Base-by-base conservation (phyloP, 306 rosid genomes). In the Acacia crassicarpa region DNA sequence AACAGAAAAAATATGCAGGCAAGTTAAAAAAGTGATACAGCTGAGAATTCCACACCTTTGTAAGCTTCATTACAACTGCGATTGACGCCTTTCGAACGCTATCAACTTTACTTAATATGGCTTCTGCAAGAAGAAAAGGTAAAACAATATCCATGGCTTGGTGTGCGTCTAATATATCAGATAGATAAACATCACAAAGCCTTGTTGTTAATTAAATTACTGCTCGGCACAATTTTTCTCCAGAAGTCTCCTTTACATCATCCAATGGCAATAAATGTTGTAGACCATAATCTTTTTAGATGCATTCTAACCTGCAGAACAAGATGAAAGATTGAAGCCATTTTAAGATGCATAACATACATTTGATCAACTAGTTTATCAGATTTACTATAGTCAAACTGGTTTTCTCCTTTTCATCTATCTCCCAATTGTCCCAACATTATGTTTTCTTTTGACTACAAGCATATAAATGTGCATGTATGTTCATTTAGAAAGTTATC, bases 181-280 rank as follows among this genome's bases (percentile, higher is more conserved):
- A 93, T 78, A 93, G 87, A 81, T 98, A 83, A 68, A 91, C 91
- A 84, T 82, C 76, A 91, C 70, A 73, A 30, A 30, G 32, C 32
- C 32, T 30, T 30, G 32, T 30, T 30, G 32, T 30, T 30, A 30
- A 30, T 30, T 30, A 1, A 30, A 30, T 30, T 30, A 30, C 32
- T 30, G 91, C 70, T 53, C 98, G 94, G 67, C 99, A 93, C 59
- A 95, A 81, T 44, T 85, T 95, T 82, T 95, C 99, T 27, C 99
- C 99, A 84, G 99, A 84, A 82, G 70, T 91, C 89, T 95, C 98
- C 76, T 95, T 95, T 72, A 95, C 92, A 83, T 95, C 99, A 76
- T 95, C 38, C 99, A 98, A 95, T 95, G 69, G 93, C 90, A 73
- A 95, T 92, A 85, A 95, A 95, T 80, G 97, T 92, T 72, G 84